A percentile compares a stretch with the other conserved stretches of the same genome.
Evolutionary conservation across 148 eudicot genomes (phyloP).

Genomic region (Persicaria tinctoria): DNA sequence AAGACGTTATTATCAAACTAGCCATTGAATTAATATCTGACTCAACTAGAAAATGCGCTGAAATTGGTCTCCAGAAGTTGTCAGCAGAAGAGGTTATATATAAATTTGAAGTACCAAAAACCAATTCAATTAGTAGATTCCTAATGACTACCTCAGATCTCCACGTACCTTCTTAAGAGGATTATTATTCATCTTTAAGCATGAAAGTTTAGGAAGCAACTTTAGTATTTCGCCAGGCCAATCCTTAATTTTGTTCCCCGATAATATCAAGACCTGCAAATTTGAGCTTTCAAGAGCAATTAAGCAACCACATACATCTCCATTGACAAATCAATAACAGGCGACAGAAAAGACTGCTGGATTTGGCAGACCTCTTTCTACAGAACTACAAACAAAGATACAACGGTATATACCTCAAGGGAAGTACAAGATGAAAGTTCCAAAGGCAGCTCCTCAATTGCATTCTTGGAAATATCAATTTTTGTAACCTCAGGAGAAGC

Average conservation of each 20-base stretch:
- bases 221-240: constrained; percentile 76
- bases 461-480: constrained; percentile 75
- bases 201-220: constrained; percentile 63
- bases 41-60: background rate
- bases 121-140: background rate
- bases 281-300: background rate
- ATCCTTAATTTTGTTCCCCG: constrained; percentile 85
- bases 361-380: background rate
- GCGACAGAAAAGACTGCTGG: background rate
- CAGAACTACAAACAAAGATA: background rate
- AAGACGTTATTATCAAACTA: no score
- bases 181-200: constrained; percentile 83
- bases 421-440: constrained; percentile 67
- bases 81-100: background rate
- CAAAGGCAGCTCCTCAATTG: constrained; percentile 67
- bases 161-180: constrained; percentile 59
- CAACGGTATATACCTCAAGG: constrained; percentile 51
- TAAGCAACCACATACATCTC: background rate
- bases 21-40: background rate
- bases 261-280: constrained; percentile 75
- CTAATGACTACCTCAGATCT: background rate
- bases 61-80: background rate
- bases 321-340: background rate
- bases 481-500: constrained; percentile 65
- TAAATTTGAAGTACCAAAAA: background rate